These are phyloP conservation scores for Scheffersomyces ergatensis DNA, from an alignment of 805 yeast species.

Conservation along the genomic window DNA sequence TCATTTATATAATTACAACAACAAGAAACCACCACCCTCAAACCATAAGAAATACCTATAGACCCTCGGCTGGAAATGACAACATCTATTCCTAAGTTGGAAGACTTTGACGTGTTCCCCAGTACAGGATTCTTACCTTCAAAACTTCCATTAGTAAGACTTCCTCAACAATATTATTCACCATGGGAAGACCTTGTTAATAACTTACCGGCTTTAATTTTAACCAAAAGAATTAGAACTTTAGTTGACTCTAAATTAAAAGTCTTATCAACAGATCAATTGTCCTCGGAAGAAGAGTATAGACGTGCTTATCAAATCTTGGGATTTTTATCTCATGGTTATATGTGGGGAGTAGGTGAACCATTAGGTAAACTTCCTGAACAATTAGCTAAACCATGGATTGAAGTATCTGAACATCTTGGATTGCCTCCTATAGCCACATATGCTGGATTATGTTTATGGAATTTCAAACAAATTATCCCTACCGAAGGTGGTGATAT, in stretches of 20 bases:
- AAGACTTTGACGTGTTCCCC: constrained; percentile 69
- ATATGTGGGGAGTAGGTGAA: constrained; percentile 76
- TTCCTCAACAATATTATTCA: constrained; percentile 60
- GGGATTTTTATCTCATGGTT: constrained; percentile 82
- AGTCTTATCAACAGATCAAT: constrained; percentile 45
- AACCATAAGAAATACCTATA: too few species aligned
- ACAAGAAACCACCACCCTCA: background rate
- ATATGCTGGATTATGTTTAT: constrained; percentile 80
- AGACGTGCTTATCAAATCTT: constrained; percentile 81
- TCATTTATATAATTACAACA: too few species aligned
- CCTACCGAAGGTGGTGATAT: too few species aligned
- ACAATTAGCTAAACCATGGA: constrained; percentile 68
- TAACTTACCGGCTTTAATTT: constrained; percentile 69
- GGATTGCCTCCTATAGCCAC: constrained; percentile 86
- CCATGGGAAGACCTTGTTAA: constrained; percentile 76
- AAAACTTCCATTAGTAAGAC: constrained; percentile 54
- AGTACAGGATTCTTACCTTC: constrained; percentile 78
- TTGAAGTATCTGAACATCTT: constrained; percentile 53
- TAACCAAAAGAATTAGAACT: constrained; percentile 58
- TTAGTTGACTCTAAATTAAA: constrained; percentile 66
- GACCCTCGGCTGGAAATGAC: too few species aligned
- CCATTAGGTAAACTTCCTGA: constrained; percentile 65
- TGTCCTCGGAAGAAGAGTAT: constrained; percentile 47
- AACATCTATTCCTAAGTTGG: constrained; percentile 34
- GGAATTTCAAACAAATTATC: constrained; percentile 76